These are phyloP conservation scores for Clathrus columnatus DNA, from an alignment of 768 basidiomycete genomes.

Conservation along the genomic window DNA sequence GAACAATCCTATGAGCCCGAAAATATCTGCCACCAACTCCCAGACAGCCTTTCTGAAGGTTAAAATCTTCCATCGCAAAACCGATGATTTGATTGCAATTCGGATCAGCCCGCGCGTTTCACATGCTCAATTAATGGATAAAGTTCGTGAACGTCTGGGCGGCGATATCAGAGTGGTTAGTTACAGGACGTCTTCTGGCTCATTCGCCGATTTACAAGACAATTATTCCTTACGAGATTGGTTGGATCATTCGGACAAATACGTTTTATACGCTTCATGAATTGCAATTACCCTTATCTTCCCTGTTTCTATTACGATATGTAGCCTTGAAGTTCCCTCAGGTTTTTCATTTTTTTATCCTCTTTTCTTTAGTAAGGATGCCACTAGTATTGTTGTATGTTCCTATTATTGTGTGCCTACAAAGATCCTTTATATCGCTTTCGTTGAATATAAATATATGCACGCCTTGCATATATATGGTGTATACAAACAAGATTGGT, in stretches of 20 bases:
- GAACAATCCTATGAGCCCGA: slow-evolving; percentile 39
- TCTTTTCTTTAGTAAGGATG: not conserved
- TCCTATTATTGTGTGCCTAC: not conserved
- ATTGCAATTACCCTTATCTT: not conserved
- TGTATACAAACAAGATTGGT: too few relatives aligned
- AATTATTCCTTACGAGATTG: slow-evolving; percentile 62
- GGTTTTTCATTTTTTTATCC: not conserved
- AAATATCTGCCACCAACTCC: slow-evolving; percentile 69
- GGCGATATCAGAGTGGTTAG: slow-evolving; percentile 57
- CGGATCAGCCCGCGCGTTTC: slow-evolving; percentile 90
- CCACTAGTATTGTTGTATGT: not conserved
- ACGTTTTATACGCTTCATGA: slow-evolving; percentile 74
- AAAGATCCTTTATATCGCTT: not conserved
- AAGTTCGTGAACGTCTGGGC: slow-evolving; percentile 82
- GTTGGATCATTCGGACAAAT: slow-evolving; percentile 74
- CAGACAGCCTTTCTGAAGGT: slow-evolving; percentile 93
- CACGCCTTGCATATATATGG: too few relatives aligned
- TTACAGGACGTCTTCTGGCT: slow-evolving; percentile 69
- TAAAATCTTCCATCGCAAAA: slow-evolving; percentile 90
- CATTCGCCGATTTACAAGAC: slow-evolving; percentile 51
- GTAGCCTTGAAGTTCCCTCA: not conserved
- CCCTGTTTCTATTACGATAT: not conserved
- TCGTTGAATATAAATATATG: not conserved
- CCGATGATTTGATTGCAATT: slow-evolving; percentile 94
- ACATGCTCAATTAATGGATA: slow-evolving; percentile 79